Base-by-base conservation (phyloP, 441 rosid species). In the Brassica balearica region DNA sequence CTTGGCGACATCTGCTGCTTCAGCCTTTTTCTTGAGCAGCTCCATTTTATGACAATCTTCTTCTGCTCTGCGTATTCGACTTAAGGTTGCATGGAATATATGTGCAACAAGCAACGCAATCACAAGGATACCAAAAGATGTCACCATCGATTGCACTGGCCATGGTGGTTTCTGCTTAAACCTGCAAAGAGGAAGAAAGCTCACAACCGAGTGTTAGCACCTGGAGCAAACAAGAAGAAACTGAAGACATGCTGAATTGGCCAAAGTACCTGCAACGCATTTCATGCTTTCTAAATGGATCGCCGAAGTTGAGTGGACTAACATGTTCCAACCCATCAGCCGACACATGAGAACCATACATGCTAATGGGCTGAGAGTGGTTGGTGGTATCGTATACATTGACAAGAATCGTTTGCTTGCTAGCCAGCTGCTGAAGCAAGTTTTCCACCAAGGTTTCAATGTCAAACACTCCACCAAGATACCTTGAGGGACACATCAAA, bases 1-100 rank as follows among this genome's bases (percentile, higher is more conserved):
- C 85, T 94, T 92, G 72, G 98, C 98, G 81, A 87, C 85, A 88
- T 90, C 98, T 55, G 98, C 97, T 32, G 90, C 97, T 87, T 88
- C 97, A 2, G 98, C 98, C 74, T 80, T 88, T 82, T 83, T 80
- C 81, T 87, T 92, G 70, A 94, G 95, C 82, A 80, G 87, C 89
- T 73, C 82, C 98, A 94, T 92, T 83, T 83, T 65, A 15, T 79
- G 83, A 81, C 72, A 90, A 83, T 94, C 97, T 75, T 94, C 97
- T 82, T 94, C 93, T 60, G 92, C 98, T 87, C 87, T 92, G 29
- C 87, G 85, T 73, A 94, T 90, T 64, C 93, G 89, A 83, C 87
- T 91, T 55, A 90, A 75, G 8, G 98, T 91, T 53, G 95, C 98
- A 68, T 90, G 83, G 81, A 88, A 84, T 83, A 92, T 92, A 71